A percentile compares a stretch with the other conserved stretches of the same genome.
Evolutionary conservation across 2,329 filamentous ascomycete species (phyloP).

Genomic region (Penicillium sp.): DNA sequence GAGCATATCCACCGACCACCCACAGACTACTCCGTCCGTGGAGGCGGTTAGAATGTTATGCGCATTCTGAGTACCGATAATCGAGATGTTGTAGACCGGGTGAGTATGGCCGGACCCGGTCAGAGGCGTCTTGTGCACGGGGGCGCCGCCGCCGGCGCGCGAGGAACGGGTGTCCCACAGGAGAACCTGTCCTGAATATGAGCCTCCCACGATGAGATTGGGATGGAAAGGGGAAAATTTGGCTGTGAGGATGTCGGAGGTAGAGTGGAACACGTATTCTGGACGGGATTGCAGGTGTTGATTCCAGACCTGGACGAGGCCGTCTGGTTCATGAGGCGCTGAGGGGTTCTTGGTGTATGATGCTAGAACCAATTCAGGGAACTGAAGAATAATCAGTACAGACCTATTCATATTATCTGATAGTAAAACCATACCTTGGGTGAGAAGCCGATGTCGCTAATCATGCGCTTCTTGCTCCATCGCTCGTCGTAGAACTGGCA

Average conservation of each 20-base stretch:
- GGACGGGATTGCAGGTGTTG: slow-evolving; percentile 88
- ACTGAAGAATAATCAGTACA: slow-evolving; percentile 45
- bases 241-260: slow-evolving; percentile 89
- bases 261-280: slow-evolving; percentile 94
- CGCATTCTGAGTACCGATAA: slow-evolving; percentile 96
- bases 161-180: slow-evolving; percentile 94
- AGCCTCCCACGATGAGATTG: slow-evolving; percentile 90
- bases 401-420: neutral
- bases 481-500: slow-evolving; percentile 91
- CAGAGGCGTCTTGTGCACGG: slow-evolving; percentile 92
- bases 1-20: slow-evolving; percentile 97
- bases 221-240: slow-evolving; percentile 99
- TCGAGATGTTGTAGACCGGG: slow-evolving; percentile 89
- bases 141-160: slow-evolving; percentile 60
- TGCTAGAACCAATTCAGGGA: slow-evolving; percentile 84
- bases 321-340: slow-evolving; percentile 87
- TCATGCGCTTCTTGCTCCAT: slow-evolving; percentile 97
- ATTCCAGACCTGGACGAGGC: slow-evolving; percentile 95
- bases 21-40: slow-evolving; percentile 92
- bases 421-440: slow-evolving; percentile 60
- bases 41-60: slow-evolving; percentile 98
- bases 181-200: slow-evolving; percentile 92
- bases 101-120: slow-evolving; percentile 95
- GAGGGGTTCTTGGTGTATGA: slow-evolving; percentile 97
- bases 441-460: slow-evolving; percentile 92